Percentiles rank a stretch among this genome's conserved stretches.
Conservation (phyloP, 148 eudicot genomes). For the Silene uniflora region DNA sequence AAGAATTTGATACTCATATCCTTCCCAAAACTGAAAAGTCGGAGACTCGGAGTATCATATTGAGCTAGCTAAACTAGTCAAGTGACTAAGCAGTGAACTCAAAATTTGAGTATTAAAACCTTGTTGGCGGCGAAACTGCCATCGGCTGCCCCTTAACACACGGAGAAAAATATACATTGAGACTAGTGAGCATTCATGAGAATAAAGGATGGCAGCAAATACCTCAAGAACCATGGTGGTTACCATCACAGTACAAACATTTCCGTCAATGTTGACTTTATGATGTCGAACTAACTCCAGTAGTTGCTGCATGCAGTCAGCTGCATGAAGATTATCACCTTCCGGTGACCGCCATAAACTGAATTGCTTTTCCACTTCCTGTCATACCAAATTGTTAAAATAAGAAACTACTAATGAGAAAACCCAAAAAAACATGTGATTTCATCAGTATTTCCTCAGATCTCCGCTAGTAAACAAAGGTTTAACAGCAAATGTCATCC, state of each 20-base stretch:
- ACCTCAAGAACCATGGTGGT: conserved; percentile 87
- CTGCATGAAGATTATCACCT: conserved; percentile 48
- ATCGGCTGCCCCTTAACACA: too few species aligned
- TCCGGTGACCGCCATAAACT: conserved; percentile 52
- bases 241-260: conserved; percentile 79
- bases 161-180: too few species aligned
- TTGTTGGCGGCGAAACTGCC: too few species aligned
- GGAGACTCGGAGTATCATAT: too few species aligned
- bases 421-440: neutral
- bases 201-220: conserved; percentile 14
- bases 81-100: too few species aligned
- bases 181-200: neutral
- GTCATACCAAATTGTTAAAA: conserved; percentile 12
- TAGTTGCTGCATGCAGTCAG: conserved; percentile 82
- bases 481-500: too few species aligned
- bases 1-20: too few species aligned
- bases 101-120: too few species aligned
- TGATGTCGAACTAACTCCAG: conserved; percentile 80
- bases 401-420: neutral
- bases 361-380: conserved; percentile 70
- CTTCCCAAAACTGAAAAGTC: too few species aligned
- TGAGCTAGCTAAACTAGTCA: too few species aligned
- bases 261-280: conserved; percentile 71
- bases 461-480: too few species aligned
- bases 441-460: neutral